Percentiles rank a stretch among this genome's conserved stretches.
phyloP scores from a whole-genome alignment of 257 asterid genomes.

The Cruciata laevipes region DNA sequence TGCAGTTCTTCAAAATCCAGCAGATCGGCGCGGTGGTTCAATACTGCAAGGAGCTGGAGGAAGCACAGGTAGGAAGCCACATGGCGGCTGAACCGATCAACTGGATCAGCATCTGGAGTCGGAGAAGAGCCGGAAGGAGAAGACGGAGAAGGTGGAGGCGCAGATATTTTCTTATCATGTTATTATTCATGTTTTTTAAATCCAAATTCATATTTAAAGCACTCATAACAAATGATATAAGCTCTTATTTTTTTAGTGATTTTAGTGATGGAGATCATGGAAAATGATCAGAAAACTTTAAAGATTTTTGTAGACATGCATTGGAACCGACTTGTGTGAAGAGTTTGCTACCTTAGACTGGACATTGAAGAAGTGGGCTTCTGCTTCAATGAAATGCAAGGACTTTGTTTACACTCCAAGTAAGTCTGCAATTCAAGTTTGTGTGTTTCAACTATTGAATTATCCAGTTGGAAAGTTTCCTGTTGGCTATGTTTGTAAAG shows the following conservation, averaged over 20 bases:
- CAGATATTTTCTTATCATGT: too few relatives aligned
- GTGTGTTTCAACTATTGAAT: neutral
- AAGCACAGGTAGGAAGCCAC: conserved; percentile 70
- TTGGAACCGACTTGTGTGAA: conserved; percentile 45
- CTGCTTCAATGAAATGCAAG: conserved; percentile 31
- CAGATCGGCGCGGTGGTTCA: conserved; percentile 42
- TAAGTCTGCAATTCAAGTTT: conserved; percentile 16
- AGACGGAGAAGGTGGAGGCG: conserved; percentile 50
- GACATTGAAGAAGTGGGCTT: conserved; percentile 45
- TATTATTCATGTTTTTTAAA: too few relatives aligned
- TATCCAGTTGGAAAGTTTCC: conserved; percentile 48
- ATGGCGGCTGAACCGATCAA: conserved; percentile 73
- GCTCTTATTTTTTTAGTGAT: too few relatives aligned
- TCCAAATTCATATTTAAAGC: too few relatives aligned
- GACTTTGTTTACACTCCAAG: conserved; percentile 58
- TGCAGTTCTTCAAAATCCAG: conserved; percentile 33
- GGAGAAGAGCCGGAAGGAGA: conserved; percentile 65
- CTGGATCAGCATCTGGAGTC: conserved; percentile 70
- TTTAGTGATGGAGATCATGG: conserved; percentile 21
- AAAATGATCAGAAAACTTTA: conserved; percentile 26
- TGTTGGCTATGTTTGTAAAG: conserved; percentile 22
- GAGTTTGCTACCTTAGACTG: conserved; percentile 59
- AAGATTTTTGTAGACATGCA: conserved; percentile 61
- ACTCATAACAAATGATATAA: too few relatives aligned
- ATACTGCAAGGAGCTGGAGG: conserved; percentile 58